A percentile compares a stretch with the other conserved stretches of the same genome.
These are phyloP conservation scores for Cyclotella cryptica DNA, from an alignment of 108 stramenopile species.

Conservation along the genomic window DNA sequence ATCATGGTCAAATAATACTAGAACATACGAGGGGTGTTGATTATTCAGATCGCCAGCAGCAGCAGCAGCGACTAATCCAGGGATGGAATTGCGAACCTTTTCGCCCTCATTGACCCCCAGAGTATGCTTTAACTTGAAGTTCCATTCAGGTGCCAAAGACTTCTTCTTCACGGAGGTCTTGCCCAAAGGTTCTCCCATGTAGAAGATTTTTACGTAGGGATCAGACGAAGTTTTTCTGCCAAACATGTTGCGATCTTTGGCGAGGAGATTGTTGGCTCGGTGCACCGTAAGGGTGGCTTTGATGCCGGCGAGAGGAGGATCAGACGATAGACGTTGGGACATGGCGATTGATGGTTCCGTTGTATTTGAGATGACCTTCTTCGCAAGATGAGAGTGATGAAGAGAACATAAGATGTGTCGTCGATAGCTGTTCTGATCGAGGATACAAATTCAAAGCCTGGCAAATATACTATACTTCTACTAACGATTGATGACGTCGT, in stretches of 20 bases:
- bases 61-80: too few relatives aligned
- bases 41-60: neutral
- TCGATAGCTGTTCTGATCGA: too few relatives aligned
- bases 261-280: conserved; percentile 42
- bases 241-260: conserved; percentile 50
- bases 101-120: conserved; percentile 15
- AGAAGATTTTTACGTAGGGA: conserved; percentile 46
- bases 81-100: neutral
- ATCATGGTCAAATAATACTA: conserved; percentile 48
- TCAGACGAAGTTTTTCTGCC: conserved; percentile 55
- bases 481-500: too few relatives aligned
- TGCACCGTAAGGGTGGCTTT: conserved; percentile 11
- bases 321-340: neutral
- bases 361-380: too few relatives aligned
- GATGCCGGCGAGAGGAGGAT: conserved; percentile 31
- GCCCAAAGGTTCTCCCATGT: conserved; percentile 18
- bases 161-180: conserved; percentile 41
- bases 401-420: too few relatives aligned
- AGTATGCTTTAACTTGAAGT: conserved; percentile 19
- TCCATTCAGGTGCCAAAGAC: conserved; percentile 54
- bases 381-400: too few relatives aligned
- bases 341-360: too few relatives aligned
- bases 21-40: conserved; percentile 2
- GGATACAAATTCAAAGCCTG: too few relatives aligned
- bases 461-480: too few relatives aligned